Conservation (phyloP, 192 early-diverging fungal genomes). For the Rhizophagus sp. region DNA sequence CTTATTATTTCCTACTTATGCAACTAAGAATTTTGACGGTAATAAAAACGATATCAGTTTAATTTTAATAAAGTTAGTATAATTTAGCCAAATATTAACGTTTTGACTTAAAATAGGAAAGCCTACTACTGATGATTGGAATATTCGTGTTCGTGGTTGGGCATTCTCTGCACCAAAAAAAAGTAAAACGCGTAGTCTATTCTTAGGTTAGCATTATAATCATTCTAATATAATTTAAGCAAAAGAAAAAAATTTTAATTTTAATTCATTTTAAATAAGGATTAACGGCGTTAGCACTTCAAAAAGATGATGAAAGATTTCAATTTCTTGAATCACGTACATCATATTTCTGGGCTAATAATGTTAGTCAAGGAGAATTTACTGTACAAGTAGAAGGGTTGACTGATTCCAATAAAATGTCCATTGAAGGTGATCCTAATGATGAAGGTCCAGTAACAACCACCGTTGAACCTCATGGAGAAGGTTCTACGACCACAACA, state of each 20-base stretch:
- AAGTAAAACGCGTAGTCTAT: constrained; percentile 35
- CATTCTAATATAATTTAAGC: not conserved
- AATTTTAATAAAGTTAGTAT: no score
- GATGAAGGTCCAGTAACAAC: not conserved
- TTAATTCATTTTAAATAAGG: not conserved
- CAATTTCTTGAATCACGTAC: constrained; percentile 27
- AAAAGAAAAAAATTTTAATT: not conserved
- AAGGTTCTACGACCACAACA: not conserved
- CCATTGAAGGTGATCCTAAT: constrained; percentile 32
- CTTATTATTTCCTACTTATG: constrained; percentile 13
- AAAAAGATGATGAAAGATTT: constrained; percentile 26
- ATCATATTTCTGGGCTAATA: constrained; percentile 28
- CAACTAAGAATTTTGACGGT: not conserved
- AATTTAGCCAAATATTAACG: no score
- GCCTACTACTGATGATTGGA: constrained; percentile 34
- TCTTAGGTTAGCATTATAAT: constrained; percentile 37
- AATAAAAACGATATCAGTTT: not conserved
- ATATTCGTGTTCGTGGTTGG: constrained; percentile 48
- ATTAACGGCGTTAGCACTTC: constrained; percentile 13
- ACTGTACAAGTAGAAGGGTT: constrained; percentile 13
- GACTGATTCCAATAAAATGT: constrained; percentile 29
- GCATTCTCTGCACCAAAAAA: constrained; percentile 43
- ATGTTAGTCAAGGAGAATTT: constrained; percentile 15
- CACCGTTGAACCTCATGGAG: not conserved
- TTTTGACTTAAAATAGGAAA: not conserved